Evolutionary conservation across 2,329 filamentous ascomycete species (phyloP), one percentile per base, ranked within the genome.

Genomic region (Exophiala sp.): DNA sequence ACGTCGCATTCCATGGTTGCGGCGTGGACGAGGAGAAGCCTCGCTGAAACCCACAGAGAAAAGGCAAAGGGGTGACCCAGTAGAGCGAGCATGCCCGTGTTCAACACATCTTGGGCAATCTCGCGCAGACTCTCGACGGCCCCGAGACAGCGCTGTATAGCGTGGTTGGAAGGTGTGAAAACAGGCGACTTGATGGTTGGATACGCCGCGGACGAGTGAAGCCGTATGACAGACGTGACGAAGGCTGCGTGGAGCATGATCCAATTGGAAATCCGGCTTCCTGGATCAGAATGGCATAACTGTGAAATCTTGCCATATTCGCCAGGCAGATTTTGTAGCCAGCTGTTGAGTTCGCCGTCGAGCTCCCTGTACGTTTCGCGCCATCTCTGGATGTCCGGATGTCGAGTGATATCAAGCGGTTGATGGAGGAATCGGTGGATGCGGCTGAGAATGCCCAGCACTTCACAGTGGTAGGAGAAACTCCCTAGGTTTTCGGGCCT

Each of bases 241-340:
- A 90, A 95, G 0, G 88, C 89, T 3, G 87, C 85, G 65, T 95
- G 90, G 21, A 95, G 75, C 84, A 95, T 94, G 45, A 95, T 82
- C 85, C 88, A 89, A 63, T 86, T 88, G 23, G 53, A 56, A 24
- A 58, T 58, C 22, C 53, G 43, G 30, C 56, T 58, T 10, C 56
- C 56, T 4, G 56, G 43, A 88, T 73, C 64, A 7, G 66, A 78
- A 55, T 83, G 82, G 63, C 89, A 89, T 1, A 93, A 70, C 56
- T 87, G 85, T 39, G 83, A 80, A 71, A 90, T 86, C 66, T 93
- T 91, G 21, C 86, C 83, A 66, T 91, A 93, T 62, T 95, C 88
- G 24, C 77, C 77, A 0, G 89, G 89, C 4, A 95, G 76, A 46
- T 82, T 82, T 56, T 88, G 87, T 63, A 93, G 90, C 88, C 89